Evolutionary conservation across 192 early-diverging fungal species (phyloP).

Genomic region (Kickxella alabastrina): DNA sequence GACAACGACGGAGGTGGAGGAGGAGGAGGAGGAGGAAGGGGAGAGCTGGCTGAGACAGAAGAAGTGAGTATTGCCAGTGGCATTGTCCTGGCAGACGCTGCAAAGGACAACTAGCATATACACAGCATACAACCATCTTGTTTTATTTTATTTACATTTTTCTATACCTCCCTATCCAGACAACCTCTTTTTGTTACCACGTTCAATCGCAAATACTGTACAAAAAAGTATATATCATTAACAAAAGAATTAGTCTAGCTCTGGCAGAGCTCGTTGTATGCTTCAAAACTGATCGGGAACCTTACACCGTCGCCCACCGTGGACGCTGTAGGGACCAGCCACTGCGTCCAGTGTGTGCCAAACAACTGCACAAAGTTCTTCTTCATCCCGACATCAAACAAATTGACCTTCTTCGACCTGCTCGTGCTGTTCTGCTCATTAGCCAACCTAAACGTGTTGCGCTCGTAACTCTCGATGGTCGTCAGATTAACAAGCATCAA

Average conservation of each 20-base stretch:
- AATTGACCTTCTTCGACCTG: constrained; percentile 21
- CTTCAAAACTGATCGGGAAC: constrained; percentile 52
- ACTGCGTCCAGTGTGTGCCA: constrained; percentile 52
- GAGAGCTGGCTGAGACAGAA: background rate
- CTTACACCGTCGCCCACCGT: constrained; percentile 54
- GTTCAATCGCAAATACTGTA: too few species aligned
- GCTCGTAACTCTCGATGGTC: constrained; percentile 47
- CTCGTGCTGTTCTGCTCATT: background rate
- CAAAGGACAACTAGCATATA: background rate
- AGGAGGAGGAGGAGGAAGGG: too few species aligned
- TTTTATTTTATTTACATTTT: background rate
- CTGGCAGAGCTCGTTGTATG: constrained; percentile 44
- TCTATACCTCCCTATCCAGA: too few species aligned
- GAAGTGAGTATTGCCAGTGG: background rate
- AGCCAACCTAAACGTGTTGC: constrained; percentile 16
- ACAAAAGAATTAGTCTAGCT: constrained; percentile 4
- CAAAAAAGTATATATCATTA: too few species aligned
- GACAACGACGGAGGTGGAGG: too few species aligned
- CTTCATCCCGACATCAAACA: constrained; percentile 43
- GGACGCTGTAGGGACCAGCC: constrained; percentile 55
- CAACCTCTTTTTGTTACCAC: too few species aligned
- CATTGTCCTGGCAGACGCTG: too few species aligned
- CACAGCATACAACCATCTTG: background rate
- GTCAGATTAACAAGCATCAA: constrained; percentile 36
- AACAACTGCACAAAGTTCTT: constrained; percentile 59